Evolutionary conservation across 345 rosid genomes (phyloP).

Genomic region (Limnanthes douglasii): DNA sequence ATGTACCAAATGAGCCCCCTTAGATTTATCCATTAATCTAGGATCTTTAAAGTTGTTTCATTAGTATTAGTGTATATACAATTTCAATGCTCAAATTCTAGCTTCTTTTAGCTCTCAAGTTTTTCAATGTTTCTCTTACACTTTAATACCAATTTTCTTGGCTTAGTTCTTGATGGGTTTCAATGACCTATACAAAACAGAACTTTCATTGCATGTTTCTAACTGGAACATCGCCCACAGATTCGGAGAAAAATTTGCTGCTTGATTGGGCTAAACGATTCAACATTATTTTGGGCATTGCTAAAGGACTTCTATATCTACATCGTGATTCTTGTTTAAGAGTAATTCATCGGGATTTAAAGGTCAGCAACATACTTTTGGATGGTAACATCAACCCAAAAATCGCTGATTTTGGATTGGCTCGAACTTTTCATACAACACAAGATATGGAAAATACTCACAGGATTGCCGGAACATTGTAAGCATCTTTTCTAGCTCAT

Average conservation of each 20-base stretch:
- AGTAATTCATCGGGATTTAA: constrained; percentile 25
- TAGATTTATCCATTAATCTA: too few relatives aligned
- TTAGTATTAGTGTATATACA: too few relatives aligned
- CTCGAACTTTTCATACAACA: background rate
- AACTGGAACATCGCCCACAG: too few relatives aligned
- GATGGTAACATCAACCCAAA: constrained; percentile 15
- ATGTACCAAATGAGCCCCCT: too few relatives aligned
- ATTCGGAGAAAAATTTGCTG: constrained; percentile 12
- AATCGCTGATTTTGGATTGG: constrained; percentile 1
- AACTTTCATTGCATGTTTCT: too few relatives aligned
- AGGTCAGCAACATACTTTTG: constrained; percentile 23
- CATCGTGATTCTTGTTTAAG: constrained; percentile 31
- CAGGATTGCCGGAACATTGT: constrained; percentile 4
- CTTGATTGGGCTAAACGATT: constrained; percentile 22
- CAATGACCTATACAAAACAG: too few relatives aligned
- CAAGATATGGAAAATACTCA: background rate
- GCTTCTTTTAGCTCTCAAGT: too few relatives aligned
- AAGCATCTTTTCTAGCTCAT: constrained; percentile 3
- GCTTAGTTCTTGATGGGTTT: too few relatives aligned
- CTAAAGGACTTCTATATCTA: constrained; percentile 31
- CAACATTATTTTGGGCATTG: constrained; percentile 24
- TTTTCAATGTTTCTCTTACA: too few relatives aligned
- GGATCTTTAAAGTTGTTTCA: too few relatives aligned
- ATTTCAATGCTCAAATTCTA: too few relatives aligned
- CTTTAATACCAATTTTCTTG: too few relatives aligned